phyloP scores from a whole-genome alignment of 768 basidiomycete species.

The Collybia nuda region DNA sequence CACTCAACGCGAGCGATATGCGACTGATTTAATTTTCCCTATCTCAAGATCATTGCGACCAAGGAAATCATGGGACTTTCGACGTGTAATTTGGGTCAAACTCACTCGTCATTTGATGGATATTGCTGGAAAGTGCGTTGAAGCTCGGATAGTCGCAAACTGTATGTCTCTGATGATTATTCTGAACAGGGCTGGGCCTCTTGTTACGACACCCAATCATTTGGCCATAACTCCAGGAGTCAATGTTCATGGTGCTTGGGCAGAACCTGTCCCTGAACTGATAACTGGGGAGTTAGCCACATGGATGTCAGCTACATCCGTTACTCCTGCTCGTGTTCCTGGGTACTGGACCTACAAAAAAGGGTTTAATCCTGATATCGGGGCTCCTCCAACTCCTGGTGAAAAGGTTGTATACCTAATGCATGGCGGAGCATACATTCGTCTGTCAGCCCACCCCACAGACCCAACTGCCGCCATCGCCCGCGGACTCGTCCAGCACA shows the following conservation, averaged over 20 bases:
- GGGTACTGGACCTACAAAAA: slow-evolving; percentile 58
- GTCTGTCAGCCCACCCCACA: slow-evolving; percentile 56
- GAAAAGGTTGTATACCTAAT: slow-evolving; percentile 61
- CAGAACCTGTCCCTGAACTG: slow-evolving; percentile 39
- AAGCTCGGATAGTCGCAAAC: not conserved
- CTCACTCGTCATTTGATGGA: slow-evolving; percentile 27
- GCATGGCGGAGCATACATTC: slow-evolving; percentile 64
- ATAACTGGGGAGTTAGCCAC: slow-evolving; percentile 41
- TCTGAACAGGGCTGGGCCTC: slow-evolving; percentile 32
- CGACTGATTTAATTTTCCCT: not conserved
- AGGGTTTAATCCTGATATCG: slow-evolving; percentile 31
- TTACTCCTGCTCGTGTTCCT: slow-evolving; percentile 44
- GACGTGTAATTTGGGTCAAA: slow-evolving; percentile 35
- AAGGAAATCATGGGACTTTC: slow-evolving; percentile 43
- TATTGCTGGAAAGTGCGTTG: slow-evolving; percentile 23
- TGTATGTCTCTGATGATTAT: not conserved
- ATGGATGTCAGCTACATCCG: slow-evolving; percentile 38
- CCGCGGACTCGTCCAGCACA: slow-evolving; percentile 46
- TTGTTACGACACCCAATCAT: slow-evolving; percentile 32
- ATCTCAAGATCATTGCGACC: slow-evolving; percentile 39
- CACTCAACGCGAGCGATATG: not conserved
- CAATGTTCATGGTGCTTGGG: slow-evolving; percentile 50
- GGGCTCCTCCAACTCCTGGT: slow-evolving; percentile 38
- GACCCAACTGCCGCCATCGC: slow-evolving; percentile 45
- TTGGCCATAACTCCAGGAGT: slow-evolving; percentile 37